These are phyloP conservation scores for Stropharia rugosoannulata DNA, from an alignment of 768 basidiomycete species.

Conservation along the genomic window DNA sequence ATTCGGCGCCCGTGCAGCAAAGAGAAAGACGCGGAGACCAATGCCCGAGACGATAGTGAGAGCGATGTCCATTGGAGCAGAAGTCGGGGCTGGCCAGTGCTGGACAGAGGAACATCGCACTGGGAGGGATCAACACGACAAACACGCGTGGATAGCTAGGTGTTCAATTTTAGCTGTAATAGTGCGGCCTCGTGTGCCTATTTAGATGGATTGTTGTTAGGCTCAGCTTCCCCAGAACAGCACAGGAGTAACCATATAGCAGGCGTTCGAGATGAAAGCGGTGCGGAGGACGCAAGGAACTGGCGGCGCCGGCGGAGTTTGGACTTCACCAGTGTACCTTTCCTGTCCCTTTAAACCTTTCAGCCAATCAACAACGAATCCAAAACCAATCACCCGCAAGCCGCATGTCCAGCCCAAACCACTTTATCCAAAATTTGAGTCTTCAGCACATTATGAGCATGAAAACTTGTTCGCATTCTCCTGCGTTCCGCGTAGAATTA, in stretches of 20 bases:
- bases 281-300: background rate
- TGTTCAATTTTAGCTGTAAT: slow-evolving; percentile 14
- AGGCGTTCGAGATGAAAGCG: background rate
- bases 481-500: no score
- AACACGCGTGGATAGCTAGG: slow-evolving; percentile 18
- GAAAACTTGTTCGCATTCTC: no score
- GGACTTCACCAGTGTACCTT: no score
- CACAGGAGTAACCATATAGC: no score
- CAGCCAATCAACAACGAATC: no score
- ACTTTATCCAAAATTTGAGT: no score
- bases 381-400: no score
- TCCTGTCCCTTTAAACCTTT: no score
- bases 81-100: slow-evolving; percentile 11
- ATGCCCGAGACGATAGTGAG: slow-evolving; percentile 42
- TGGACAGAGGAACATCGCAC: slow-evolving; percentile 22
- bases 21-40: slow-evolving; percentile 37
- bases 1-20: slow-evolving; percentile 19
- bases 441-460: no score
- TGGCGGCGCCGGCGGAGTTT: no score
- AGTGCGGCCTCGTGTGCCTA: slow-evolving; percentile 20
- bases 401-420: no score
- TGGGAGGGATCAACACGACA: slow-evolving; percentile 19
- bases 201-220: background rate
- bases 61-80: slow-evolving; percentile 38
- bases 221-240: background rate